Conservation (phyloP, 1,284 basidiomycete genomes). For the Naganishia sp. region DNA sequence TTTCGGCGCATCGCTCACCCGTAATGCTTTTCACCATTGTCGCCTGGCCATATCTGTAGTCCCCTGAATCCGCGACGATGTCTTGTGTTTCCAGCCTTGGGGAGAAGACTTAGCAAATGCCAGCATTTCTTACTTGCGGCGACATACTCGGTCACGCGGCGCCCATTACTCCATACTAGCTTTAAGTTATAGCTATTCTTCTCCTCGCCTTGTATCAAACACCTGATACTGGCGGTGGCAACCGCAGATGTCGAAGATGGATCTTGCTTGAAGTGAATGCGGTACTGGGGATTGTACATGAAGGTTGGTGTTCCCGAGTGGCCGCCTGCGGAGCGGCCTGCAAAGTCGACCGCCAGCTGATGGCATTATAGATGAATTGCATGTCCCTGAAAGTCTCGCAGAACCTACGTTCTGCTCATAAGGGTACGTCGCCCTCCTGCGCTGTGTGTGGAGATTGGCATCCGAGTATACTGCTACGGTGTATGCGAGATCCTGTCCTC, state of each 20-base stretch:
- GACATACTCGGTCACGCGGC: constrained; percentile 71
- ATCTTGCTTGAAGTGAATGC: constrained; percentile 54
- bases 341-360: constrained; percentile 67
- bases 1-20: no score
- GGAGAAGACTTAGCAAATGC: neutral
- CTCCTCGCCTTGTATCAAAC: constrained; percentile 63
- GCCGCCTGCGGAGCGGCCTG: constrained; percentile 75
- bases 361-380: constrained; percentile 6
- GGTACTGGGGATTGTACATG: constrained; percentile 88
- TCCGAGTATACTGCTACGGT: constrained; percentile 44
- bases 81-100: constrained; percentile 64
- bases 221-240: constrained; percentile 3
- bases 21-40: constrained; percentile 54
- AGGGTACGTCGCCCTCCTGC: neutral
- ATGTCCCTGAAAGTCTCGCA: neutral
- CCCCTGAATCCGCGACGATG: constrained; percentile 69
- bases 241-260: constrained; percentile 56
- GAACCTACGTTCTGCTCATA: constrained; percentile 16
- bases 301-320: constrained; percentile 76
- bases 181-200: constrained; percentile 74
- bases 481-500: constrained; percentile 10
- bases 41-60: constrained; percentile 78
- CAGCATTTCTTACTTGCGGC: neutral
- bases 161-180: constrained; percentile 71
- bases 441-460: constrained; percentile 31